These are phyloP conservation scores for Rhizophora apiculata DNA, from an alignment of 345 rosid genomes.

Conservation along the genomic window DNA sequence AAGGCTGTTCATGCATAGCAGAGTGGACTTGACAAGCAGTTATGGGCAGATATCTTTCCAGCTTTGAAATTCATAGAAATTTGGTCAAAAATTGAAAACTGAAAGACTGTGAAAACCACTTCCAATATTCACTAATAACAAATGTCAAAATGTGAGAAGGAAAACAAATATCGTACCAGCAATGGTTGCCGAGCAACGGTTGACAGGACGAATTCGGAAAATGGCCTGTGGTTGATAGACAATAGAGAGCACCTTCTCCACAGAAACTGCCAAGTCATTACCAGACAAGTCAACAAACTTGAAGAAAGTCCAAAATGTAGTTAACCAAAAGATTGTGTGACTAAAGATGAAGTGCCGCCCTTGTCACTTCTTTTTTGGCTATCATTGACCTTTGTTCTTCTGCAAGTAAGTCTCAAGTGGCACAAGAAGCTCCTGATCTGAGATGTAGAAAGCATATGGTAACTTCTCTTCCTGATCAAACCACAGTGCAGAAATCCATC, in stretches of 20 bases:
- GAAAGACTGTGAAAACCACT: too few relatives aligned
- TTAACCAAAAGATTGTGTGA: neutral
- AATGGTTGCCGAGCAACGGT: slow-evolving; percentile 81
- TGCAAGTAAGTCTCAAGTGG: slow-evolving; percentile 70
- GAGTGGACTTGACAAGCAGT: too few relatives aligned
- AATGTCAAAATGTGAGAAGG: neutral
- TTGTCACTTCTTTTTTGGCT: neutral
- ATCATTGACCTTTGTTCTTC: slow-evolving; percentile 61
- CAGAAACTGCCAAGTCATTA: slow-evolving; percentile 60
- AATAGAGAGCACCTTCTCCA: slow-evolving; percentile 84
- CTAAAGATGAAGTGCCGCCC: neutral
- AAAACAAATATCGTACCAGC: slow-evolving; percentile 51
- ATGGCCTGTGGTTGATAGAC: slow-evolving; percentile 97
- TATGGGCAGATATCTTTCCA: too few relatives aligned
- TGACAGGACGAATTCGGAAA: slow-evolving; percentile 86
- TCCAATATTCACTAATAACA: neutral
- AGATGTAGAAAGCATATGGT: slow-evolving; percentile 76
- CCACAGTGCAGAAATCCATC: neutral
- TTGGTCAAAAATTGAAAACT: too few relatives aligned
- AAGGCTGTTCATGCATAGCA: too few relatives aligned
- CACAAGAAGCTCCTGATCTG: slow-evolving; percentile 71
- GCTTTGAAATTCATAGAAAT: too few relatives aligned
- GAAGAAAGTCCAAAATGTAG: neutral
- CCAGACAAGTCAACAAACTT: slow-evolving; percentile 2
- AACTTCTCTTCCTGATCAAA: slow-evolving; percentile 64